Evolutionary conservation across 345 rosid genomes (phyloP).

Genomic region (Eucalyptus regnans): DNA sequence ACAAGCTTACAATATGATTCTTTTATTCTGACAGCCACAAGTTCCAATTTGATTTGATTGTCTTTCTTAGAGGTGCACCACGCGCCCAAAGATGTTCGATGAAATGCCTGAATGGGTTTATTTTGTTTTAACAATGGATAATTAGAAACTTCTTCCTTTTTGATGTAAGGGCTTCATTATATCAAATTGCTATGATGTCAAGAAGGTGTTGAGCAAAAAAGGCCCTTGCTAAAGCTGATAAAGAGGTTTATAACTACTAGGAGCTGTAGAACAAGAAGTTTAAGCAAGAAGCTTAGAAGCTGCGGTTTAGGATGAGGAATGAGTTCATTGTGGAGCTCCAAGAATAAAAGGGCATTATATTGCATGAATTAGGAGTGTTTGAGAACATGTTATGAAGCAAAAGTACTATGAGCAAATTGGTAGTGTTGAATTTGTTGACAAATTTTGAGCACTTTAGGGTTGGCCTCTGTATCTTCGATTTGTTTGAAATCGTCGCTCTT

Average conservation of each 20-base stretch:
- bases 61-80: fast-evolving
- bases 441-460: not conserved
- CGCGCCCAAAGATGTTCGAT: conserved; percentile 4
- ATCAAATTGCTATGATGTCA: conserved; percentile 29
- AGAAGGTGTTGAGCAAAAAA: conserved; percentile 47
- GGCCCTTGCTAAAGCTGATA: conserved; percentile 46
- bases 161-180: conserved; percentile 29
- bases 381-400: not conserved
- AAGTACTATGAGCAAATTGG: not conserved
- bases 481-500: not conserved
- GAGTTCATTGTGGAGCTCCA: conserved; percentile 70
- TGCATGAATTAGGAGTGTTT: conserved; percentile 5
- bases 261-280: conserved; percentile 30
- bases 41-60: not conserved
- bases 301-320: conserved; percentile 76
- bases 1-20: not conserved
- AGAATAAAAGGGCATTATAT: conserved; percentile 56
- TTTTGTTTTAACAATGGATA: not conserved
- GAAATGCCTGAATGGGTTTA: conserved; percentile 3
- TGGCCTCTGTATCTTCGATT: not conserved
- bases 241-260: conserved; percentile 14
- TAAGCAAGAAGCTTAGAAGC: conserved; percentile 56
- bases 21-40: not conserved
- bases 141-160: not conserved
- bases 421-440: not conserved